These are phyloP conservation scores for Aspergillus bombycis DNA, from an alignment of 2,329 filamentous ascomycete species.

Conservation along the genomic window DNA sequence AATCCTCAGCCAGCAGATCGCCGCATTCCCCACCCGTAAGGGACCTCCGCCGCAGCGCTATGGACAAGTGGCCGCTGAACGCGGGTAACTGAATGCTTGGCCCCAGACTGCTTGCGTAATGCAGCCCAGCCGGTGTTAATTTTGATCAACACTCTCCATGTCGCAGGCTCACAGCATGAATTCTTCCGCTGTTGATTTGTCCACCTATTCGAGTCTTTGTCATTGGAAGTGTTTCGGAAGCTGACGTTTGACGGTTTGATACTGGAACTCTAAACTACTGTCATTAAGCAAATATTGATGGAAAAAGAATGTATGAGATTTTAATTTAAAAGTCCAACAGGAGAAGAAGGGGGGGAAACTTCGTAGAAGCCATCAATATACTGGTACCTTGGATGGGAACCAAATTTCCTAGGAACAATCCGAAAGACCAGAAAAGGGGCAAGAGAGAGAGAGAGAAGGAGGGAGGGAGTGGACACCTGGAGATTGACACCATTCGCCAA, in stretches of 20 bases:
- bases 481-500: constrained; percentile 20
- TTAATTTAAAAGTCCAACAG: not conserved
- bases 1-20: constrained; percentile 35
- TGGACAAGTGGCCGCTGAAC: constrained; percentile 36
- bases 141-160: constrained; percentile 34
- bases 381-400: not conserved
- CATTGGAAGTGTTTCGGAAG: not conserved
- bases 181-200: constrained; percentile 5
- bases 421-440: constrained; percentile 22
- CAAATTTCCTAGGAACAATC: constrained; percentile 2
- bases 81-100: constrained; percentile 34
- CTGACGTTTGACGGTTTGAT: not conserved
- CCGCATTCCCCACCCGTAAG: constrained; percentile 42
- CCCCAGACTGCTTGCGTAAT: constrained; percentile 43
- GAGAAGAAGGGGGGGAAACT: not conserved
- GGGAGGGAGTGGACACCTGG: constrained; percentile 17
- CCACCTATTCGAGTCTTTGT: not conserved
- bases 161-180: not conserved
- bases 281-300: not conserved
- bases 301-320: not conserved
- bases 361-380: not conserved
- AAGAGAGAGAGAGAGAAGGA: constrained; percentile 12
- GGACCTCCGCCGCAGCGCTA: constrained; percentile 35
- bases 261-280: not conserved
- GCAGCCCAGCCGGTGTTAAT: constrained; percentile 32